A percentile compares a stretch with the other conserved stretches of the same genome.
Evolutionary conservation across 192 early-diverging fungal species (phyloP).

Genomic region (Helicostylum pulchrum): DNA sequence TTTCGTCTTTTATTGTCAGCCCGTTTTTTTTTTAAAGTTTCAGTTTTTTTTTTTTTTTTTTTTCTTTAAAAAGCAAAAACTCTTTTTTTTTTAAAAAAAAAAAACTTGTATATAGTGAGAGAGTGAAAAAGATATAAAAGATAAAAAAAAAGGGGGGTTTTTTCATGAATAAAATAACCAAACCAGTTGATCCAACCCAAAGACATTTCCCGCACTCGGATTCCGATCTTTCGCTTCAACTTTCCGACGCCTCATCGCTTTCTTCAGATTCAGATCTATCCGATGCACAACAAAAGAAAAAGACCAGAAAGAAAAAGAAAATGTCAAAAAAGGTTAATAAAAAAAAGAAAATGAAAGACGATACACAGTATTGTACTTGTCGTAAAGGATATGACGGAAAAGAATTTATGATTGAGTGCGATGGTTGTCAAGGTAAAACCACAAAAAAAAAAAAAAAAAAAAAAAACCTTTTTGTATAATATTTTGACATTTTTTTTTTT

Average conservation of each 20-base stretch:
- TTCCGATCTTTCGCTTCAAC: slow-evolving; percentile 27
- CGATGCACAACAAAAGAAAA: slow-evolving; percentile 4
- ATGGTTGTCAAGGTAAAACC: slow-evolving; percentile 46
- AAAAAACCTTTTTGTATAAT: neutral
- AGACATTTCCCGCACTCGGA: neutral
- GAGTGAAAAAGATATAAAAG: too few relatives aligned
- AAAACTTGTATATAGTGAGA: too few relatives aligned
- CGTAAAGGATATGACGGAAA: slow-evolving; percentile 49
- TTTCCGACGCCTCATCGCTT: slow-evolving; percentile 28
- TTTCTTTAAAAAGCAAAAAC: too few relatives aligned
- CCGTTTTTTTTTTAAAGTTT: too few relatives aligned
- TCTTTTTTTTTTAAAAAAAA: too few relatives aligned
- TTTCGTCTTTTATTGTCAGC: too few relatives aligned
- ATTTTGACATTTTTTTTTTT: neutral
- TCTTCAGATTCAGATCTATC: slow-evolving; percentile 27
- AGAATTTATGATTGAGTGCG: slow-evolving; percentile 58
- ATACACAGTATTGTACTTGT: slow-evolving; percentile 49
- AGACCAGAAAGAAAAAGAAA: slow-evolving; percentile 3
- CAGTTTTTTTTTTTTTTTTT: too few relatives aligned
- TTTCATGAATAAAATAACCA: neutral
- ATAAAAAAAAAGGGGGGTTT: neutral
- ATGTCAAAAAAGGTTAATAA: neutral
- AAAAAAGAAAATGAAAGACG: slow-evolving; percentile 20
- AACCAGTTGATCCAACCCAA: neutral
- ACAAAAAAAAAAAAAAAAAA: neutral